Percentiles rank a stretch among this genome's conserved stretches.
phyloP scores from a whole-genome alignment of 2,329 filamentous ascomycete genomes.

The Orbilia oligospora region DNA sequence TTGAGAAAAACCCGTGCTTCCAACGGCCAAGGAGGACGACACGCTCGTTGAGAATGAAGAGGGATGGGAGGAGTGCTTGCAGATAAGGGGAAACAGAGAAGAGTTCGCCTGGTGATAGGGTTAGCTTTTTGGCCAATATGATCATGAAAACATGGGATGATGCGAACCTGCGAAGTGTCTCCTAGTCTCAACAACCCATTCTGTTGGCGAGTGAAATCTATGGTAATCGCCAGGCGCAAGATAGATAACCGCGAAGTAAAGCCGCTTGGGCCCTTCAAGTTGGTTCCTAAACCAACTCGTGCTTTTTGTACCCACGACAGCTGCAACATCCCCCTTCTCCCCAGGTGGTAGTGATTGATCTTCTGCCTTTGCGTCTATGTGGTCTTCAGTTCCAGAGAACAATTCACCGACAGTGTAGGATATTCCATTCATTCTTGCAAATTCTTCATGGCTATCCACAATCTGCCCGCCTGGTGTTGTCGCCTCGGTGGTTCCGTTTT shows the following conservation, averaged over 20 bases:
- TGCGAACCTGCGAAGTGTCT: conserved; percentile 85
- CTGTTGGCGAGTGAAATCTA: conserved; percentile 93
- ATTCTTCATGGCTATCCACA: conserved; percentile 88
- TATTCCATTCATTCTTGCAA: conserved; percentile 93
- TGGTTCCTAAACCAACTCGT: conserved; percentile 56
- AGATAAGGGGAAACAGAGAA: conserved; percentile 96
- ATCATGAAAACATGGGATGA: not conserved
- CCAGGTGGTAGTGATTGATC: conserved; percentile 42
- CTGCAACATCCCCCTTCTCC: conserved; percentile 46
- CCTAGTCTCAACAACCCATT: conserved; percentile 93
- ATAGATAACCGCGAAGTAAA: conserved; percentile 97
- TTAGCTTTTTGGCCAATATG: not conserved
- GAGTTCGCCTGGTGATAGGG: conserved; percentile 74
- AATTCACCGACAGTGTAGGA: conserved; percentile 92
- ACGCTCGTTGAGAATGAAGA: conserved; percentile 97
- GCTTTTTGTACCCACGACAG: conserved; percentile 65
- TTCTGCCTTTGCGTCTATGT: conserved; percentile 18
- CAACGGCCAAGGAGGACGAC: conserved; percentile 93
- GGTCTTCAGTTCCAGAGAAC: conserved; percentile 76
- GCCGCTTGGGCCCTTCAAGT: conserved; percentile 71
- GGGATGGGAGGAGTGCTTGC: conserved; percentile 88
- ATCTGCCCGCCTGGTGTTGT: conserved; percentile 72
- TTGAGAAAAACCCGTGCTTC: conserved; percentile 98
- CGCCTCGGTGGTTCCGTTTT: conserved; percentile 65
- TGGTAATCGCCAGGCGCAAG: conserved; percentile 98